These are phyloP conservation scores for Elongisporangium anandrum DNA, from an alignment of 352 stramenopile genomes.

Conservation along the genomic window DNA sequence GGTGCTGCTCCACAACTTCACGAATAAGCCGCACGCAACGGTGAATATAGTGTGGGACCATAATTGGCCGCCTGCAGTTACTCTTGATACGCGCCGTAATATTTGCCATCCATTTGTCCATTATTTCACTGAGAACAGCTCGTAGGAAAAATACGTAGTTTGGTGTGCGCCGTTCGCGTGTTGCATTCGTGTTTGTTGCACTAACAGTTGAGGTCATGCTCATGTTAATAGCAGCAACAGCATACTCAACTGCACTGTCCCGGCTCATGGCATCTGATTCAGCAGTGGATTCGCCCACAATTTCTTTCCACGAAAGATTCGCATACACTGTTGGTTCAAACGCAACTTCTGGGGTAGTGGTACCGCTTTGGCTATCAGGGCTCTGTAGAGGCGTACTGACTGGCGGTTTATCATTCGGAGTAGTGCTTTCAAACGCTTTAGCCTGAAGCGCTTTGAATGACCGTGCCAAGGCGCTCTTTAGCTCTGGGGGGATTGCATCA, in stretches of 20 bases:
- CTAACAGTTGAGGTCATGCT: slow-evolving; percentile 73
- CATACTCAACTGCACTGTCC: slow-evolving; percentile 71
- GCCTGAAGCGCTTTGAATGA: slow-evolving; percentile 80
- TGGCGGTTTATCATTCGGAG: slow-evolving; percentile 29
- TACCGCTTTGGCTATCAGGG: slow-evolving; percentile 48
- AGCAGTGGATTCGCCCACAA: slow-evolving; percentile 53
- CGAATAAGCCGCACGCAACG: slow-evolving; percentile 81
- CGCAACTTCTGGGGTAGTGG: slow-evolving; percentile 18
- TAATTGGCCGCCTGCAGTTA: slow-evolving; percentile 74
- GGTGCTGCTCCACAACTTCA: slow-evolving; percentile 80
- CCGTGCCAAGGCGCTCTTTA: slow-evolving; percentile 62
- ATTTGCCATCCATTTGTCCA: slow-evolving; percentile 89
- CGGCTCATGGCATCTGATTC: slow-evolving; percentile 51
- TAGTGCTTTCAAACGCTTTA: slow-evolving; percentile 45
- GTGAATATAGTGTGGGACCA: slow-evolving; percentile 80
- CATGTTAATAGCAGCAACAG: slow-evolving; percentile 70
- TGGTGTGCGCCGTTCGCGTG: slow-evolving; percentile 63
- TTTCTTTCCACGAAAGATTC: slow-evolving; percentile 67
- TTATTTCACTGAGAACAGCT: slow-evolving; percentile 75
- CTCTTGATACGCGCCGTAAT: slow-evolving; percentile 54
- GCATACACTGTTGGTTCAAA: slow-evolving; percentile 54
- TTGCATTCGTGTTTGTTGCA: slow-evolving; percentile 72
- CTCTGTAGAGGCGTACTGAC: slow-evolving; percentile 64
- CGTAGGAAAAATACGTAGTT: slow-evolving; percentile 87
- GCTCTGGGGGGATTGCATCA: slow-evolving; percentile 62